A percentile compares a stretch with the other conserved stretches of the same genome.
Evolutionary conservation across 345 rosid species (phyloP).

Genomic region (Arabis alpina): DNA sequence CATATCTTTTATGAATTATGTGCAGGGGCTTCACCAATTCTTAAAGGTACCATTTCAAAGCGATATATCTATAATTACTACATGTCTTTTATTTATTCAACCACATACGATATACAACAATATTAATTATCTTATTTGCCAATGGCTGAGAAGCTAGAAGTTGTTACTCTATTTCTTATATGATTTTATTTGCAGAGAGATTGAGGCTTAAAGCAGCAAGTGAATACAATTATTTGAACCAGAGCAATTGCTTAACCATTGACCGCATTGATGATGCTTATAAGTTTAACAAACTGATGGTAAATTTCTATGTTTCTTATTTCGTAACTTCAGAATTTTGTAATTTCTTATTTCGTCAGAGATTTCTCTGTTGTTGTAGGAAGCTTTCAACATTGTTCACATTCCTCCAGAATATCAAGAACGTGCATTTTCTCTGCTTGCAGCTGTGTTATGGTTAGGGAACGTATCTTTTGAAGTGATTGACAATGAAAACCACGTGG

Average conservation of each 20-base stretch:
- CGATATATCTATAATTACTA: not conserved
- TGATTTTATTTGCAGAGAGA: constrained; percentile 57
- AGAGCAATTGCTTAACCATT: constrained; percentile 76
- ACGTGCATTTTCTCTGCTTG: constrained; percentile 71
- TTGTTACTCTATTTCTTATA: not conserved
- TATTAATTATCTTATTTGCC: not conserved
- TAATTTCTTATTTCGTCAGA: constrained; percentile 3
- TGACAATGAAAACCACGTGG: constrained; percentile 80
- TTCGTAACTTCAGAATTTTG: not conserved
- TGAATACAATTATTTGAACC: constrained; percentile 82
- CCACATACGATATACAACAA: not conserved
- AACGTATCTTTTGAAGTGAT: constrained; percentile 71
- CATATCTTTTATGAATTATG: constrained; percentile 89
- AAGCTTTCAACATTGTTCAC: constrained; percentile 69
- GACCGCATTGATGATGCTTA: constrained; percentile 71
- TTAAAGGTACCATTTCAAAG: constrained; percentile 63
- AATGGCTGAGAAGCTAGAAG: constrained; percentile 14
- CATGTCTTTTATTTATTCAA: not conserved
- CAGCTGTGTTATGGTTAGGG: constrained; percentile 88
- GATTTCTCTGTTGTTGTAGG: constrained; percentile 46
- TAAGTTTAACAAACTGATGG: constrained; percentile 68
- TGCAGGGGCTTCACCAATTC: constrained; percentile 81
- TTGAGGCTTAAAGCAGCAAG: constrained; percentile 74
- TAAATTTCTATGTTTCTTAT: constrained; percentile 38
- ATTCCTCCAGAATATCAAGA: constrained; percentile 76